Conservation (phyloP, 2,329 filamentous ascomycete genomes). For the Talaromyces funiculosus region DNA sequence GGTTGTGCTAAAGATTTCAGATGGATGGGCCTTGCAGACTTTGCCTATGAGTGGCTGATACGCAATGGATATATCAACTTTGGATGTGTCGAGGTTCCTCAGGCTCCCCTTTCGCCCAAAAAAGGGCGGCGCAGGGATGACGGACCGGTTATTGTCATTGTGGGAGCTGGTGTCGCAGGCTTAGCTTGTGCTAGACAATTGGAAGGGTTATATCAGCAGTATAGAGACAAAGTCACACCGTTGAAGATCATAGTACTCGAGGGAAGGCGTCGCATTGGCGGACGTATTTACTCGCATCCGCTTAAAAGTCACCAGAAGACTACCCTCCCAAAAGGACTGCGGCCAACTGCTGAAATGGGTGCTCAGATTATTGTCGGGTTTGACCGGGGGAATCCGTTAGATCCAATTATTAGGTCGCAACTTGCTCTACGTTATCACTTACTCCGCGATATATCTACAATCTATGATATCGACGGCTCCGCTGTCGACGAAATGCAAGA, state of each 20-base stretch:
- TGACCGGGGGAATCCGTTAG: slow-evolving; percentile 88
- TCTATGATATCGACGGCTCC: slow-evolving; percentile 65
- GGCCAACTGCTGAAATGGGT: slow-evolving; percentile 87
- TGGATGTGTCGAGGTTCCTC: slow-evolving; percentile 73
- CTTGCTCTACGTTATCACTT: slow-evolving; percentile 80
- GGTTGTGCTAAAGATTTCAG: slow-evolving; percentile 82
- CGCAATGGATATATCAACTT: slow-evolving; percentile 94
- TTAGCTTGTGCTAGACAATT: slow-evolving; percentile 88
- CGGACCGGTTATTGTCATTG: slow-evolving; percentile 71
- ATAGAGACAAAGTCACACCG: slow-evolving; percentile 61
- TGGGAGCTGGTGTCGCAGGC: slow-evolving; percentile 92
- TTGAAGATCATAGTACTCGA: slow-evolving; percentile 76
- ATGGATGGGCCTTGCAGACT: slow-evolving; percentile 81
- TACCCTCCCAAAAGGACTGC: slow-evolving; percentile 49
- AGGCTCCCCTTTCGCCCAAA: slow-evolving; percentile 31
- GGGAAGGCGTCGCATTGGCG: slow-evolving; percentile 79
- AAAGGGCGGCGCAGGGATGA: slow-evolving; percentile 41
- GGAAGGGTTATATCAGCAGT: slow-evolving; percentile 77
- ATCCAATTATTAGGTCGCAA: slow-evolving; percentile 84
- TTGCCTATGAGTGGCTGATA: slow-evolving; percentile 89
- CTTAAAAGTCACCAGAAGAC: slow-evolving; percentile 54
- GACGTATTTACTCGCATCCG: slow-evolving; percentile 83
- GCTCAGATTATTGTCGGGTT: slow-evolving; percentile 98
- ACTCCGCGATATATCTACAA: slow-evolving; percentile 71
- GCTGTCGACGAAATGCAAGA: slow-evolving; percentile 74